Evolutionary conservation across 179 eudicot genomes (phyloP).

Genomic region (Sideroxylon spinosum): DNA sequence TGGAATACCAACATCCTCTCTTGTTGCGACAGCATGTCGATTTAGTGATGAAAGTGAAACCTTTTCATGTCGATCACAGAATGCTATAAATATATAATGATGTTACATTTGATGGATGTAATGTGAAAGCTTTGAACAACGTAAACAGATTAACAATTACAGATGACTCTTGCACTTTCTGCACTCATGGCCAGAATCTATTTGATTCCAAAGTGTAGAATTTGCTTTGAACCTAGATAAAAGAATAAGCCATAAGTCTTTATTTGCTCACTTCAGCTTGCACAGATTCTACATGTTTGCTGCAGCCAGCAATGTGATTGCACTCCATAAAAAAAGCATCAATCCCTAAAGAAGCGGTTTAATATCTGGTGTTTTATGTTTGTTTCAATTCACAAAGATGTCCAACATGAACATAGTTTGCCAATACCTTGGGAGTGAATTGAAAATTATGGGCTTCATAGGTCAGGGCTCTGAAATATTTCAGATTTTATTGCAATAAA

Average conservation of each 20-base stretch:
- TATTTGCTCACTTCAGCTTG: conserved; percentile 2
- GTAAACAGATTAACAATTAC: too few species aligned
- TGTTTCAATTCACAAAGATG: neutral
- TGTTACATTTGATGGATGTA: neutral
- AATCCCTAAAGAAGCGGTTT: neutral
- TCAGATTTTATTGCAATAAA: neutral
- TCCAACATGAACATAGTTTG: neutral
- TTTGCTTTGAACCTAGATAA: neutral
- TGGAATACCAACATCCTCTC: conserved; percentile 95
- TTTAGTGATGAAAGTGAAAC: conserved; percentile 96
- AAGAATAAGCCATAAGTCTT: neutral
- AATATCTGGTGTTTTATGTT: neutral
- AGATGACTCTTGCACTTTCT: too few species aligned
- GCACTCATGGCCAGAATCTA: neutral
- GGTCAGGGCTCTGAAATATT: neutral
- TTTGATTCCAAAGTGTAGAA: neutral
- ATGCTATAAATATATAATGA: neutral
- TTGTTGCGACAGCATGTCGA: conserved; percentile 94
- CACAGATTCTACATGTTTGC: neutral
- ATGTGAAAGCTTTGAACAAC: conserved; percentile 4
- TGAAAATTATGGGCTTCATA: neutral
- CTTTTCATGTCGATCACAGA: conserved; percentile 31
- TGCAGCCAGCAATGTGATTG: neutral
- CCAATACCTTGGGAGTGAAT: neutral
- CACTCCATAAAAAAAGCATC: neutral